These are phyloP conservation scores for Dendrocalamus sinicus DNA, from an alignment of 176 grass and related monocot genomes.

Conservation along the genomic window DNA sequence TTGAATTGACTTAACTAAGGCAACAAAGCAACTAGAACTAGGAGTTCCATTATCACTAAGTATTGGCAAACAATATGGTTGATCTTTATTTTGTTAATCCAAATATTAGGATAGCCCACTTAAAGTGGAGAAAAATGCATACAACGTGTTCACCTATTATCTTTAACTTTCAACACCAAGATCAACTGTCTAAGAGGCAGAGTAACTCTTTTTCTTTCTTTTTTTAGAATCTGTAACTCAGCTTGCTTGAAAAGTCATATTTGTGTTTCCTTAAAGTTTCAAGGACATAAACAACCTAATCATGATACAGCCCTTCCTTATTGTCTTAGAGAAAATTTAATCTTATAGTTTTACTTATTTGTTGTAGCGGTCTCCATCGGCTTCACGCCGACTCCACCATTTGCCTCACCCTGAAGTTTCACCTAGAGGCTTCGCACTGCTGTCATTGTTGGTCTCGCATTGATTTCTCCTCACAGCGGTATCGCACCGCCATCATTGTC, in stretches of 20 bases:
- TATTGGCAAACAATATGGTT: background rate
- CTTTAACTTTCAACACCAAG: background rate
- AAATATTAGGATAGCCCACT: background rate
- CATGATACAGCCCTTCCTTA: background rate
- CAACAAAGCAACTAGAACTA: constrained; percentile 6
- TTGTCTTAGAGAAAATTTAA: constrained; percentile 1
- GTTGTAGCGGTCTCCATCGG: no score
- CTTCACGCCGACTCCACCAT: no score
- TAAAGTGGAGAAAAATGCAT: constrained; percentile 10
- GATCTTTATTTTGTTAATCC: background rate
- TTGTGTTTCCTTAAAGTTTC: background rate
- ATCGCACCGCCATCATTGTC: no score
- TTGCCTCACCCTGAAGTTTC: no score
- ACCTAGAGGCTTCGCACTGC: no score
- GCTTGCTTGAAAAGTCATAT: constrained; percentile 1
- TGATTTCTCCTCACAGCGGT: no score
- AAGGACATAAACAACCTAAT: background rate
- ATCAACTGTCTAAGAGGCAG: background rate
- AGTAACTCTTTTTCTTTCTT: background rate
- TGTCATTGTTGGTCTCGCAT: no score
- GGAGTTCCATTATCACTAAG: background rate
- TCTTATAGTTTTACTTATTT: constrained; percentile 1
- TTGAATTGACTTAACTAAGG: background rate
- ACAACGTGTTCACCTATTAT: background rate
- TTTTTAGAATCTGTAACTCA: constrained; percentile 12